Evolutionary conservation across 768 basidiomycete species (phyloP).

Genomic region (Mycena rebaudengoi): DNA sequence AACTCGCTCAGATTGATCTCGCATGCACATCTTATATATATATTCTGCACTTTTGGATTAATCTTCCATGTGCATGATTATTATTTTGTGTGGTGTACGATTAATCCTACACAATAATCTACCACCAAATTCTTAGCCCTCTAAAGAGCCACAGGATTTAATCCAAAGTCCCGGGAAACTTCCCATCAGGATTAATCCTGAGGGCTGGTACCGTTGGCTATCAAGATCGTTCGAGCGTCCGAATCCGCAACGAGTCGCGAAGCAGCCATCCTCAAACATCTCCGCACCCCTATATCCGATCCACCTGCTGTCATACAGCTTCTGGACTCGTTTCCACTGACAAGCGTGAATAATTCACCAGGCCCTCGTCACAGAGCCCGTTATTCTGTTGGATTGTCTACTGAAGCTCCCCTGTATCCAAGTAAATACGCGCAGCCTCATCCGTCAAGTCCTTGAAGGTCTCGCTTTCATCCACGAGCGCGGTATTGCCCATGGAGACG

Average conservation of each 20-base stretch:
- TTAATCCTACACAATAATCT: no score
- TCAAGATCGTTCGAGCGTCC: background rate
- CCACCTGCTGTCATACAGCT: background rate
- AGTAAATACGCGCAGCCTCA: background rate
- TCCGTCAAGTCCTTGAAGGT: background rate
- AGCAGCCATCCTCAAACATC: background rate
- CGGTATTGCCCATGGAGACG: slow-evolving; percentile 1
- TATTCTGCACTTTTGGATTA: no score
- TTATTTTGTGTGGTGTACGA: no score
- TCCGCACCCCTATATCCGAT: background rate
- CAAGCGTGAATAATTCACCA: background rate
- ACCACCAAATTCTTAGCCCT: no score
- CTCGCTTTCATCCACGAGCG: background rate
- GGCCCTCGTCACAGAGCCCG: background rate
- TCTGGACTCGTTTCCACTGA: background rate
- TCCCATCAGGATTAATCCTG: no score
- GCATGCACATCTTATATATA: no score
- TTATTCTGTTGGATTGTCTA: background rate
- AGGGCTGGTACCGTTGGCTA: no score
- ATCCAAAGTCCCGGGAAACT: no score
- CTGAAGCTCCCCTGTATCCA: background rate
- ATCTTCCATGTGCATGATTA: no score
- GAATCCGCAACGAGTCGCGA: background rate
- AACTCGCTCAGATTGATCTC: no score
- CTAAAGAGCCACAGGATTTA: no score